A percentile compares a stretch with the other conserved stretches of the same genome.
These are phyloP conservation scores for Spencermartinsiella ligniputridi DNA, from an alignment of 1,139 yeast genomes.

Conservation along the genomic window DNA sequence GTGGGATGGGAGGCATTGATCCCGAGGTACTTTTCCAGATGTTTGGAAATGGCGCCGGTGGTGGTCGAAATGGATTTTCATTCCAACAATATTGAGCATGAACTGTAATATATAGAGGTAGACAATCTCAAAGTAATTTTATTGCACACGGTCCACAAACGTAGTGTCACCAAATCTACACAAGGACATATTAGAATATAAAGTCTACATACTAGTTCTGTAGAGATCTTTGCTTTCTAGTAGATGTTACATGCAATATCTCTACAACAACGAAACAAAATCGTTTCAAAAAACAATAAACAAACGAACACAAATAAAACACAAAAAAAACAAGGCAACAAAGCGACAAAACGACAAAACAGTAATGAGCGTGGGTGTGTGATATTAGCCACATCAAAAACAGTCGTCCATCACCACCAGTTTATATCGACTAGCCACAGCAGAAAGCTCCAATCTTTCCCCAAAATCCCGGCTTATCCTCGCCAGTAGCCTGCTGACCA, in stretches of 20 bases:
- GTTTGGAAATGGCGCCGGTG: constrained; percentile 13
- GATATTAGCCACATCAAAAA: too few species aligned
- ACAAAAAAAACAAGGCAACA: constrained; percentile 6
- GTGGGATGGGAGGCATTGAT: constrained; percentile 51
- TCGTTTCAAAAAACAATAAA: neutral
- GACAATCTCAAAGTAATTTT: constrained; percentile 1
- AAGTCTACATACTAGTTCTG: neutral
- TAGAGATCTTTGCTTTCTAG: neutral
- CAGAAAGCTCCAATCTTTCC: constrained; percentile 30
- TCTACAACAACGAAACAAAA: neutral
- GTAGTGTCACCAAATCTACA: too few species aligned
- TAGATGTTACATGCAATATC: neutral
- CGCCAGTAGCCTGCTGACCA: constrained; percentile 19
- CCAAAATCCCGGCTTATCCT: constrained; percentile 31
- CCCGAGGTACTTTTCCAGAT: too few species aligned
- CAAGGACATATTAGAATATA: too few species aligned
- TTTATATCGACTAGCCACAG: constrained; percentile 31
- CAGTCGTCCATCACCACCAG: too few species aligned
- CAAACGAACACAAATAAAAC: neutral
- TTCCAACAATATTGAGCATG: constrained; percentile 2
- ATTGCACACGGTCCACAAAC: too few species aligned
- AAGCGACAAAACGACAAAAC: constrained; percentile 1
- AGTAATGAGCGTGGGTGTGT: constrained; percentile 5
- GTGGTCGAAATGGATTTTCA: constrained; percentile 12
- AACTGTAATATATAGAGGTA: neutral